phyloP scores from a whole-genome alignment of 306 rosid genomes.

The Cicer arietinum region DNA sequence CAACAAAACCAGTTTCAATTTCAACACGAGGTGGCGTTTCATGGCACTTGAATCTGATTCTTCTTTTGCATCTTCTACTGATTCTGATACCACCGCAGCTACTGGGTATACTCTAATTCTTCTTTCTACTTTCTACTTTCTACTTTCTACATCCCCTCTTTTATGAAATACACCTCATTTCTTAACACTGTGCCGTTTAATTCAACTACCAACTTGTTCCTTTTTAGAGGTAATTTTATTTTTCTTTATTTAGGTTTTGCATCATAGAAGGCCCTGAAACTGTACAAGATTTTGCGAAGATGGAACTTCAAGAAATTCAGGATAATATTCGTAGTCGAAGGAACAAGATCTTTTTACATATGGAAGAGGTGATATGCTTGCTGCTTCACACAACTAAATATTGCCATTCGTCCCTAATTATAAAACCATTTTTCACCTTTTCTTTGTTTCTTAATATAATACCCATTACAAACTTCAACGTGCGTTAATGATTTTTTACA shows the following conservation, averaged over 20 bases:
- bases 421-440: no score
- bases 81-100: slow-evolving; percentile 63
- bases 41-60: slow-evolving; percentile 66
- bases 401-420: no score
- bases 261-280: slow-evolving; percentile 98
- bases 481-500: no score
- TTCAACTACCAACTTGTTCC: not conserved
- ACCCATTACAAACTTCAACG: no score
- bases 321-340: slow-evolving; percentile 91
- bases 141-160: not conserved
- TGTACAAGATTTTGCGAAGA: slow-evolving; percentile 80
- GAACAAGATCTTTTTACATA: slow-evolving; percentile 88
- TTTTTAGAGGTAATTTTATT: not conserved
- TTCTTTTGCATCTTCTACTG: slow-evolving; percentile 65
- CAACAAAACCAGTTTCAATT: not conserved
- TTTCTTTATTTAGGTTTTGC: slow-evolving; percentile 67
- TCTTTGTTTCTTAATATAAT: no score
- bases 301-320: slow-evolving; percentile 91
- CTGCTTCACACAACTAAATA: not conserved
- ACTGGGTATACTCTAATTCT: slow-evolving; percentile 57
- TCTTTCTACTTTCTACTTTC: not conserved
- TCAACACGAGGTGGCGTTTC: slow-evolving; percentile 52
- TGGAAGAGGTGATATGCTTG: slow-evolving; percentile 83
- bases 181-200: no score
- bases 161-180: not conserved